Evolutionary conservation across 164 flowering plant species (phyloP).

Genomic region (Tetrastigma voinierianum): DNA sequence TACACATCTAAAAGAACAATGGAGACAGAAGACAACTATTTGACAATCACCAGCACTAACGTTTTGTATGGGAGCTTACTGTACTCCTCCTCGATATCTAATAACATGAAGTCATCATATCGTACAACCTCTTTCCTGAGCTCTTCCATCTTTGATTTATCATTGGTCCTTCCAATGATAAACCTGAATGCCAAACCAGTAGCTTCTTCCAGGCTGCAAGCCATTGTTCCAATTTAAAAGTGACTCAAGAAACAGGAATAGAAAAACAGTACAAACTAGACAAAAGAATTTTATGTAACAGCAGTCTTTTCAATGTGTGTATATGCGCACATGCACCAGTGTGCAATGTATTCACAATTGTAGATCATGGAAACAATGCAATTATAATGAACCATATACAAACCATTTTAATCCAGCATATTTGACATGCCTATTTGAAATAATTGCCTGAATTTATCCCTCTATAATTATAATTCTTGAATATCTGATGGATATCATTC

Average conservation of each 20-base stretch:
- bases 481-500: too few species aligned
- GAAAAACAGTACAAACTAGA: not conserved
- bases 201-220: constrained; percentile 88
- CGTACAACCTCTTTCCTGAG: constrained; percentile 79
- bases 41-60: constrained; percentile 43
- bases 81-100: constrained; percentile 90
- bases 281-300: too few species aligned
- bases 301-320: too few species aligned
- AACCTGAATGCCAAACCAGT: constrained; percentile 94
- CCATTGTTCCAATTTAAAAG: constrained; percentile 5
- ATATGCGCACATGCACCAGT: too few species aligned
- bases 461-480: too few species aligned
- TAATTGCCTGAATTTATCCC: too few species aligned
- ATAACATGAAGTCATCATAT: constrained; percentile 82
- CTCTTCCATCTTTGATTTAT: constrained; percentile 67
- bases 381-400: too few species aligned
- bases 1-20: not conserved
- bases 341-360: too few species aligned
- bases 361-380: too few species aligned
- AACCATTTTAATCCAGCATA: too few species aligned
- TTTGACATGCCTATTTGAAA: too few species aligned
- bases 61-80: constrained; percentile 95
- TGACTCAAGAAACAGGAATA: too few species aligned
- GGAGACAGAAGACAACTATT: not conserved
- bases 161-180: constrained; percentile 78